Percentiles rank a stretch among this genome's conserved stretches.
Conservation (phyloP, 148 eudicot species). For the Pharnaceum exiguum region DNA sequence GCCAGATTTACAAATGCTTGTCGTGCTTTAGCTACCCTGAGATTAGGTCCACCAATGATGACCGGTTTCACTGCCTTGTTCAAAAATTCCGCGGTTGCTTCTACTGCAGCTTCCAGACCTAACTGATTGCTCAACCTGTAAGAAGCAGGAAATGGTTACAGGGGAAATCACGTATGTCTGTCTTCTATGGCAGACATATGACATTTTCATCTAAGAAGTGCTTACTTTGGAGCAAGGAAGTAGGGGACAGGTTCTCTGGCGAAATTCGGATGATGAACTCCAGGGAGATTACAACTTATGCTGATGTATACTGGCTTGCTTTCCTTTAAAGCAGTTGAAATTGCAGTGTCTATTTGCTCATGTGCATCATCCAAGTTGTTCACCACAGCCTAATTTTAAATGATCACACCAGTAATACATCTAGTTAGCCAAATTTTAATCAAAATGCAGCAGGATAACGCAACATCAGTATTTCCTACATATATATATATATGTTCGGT, state of each 20-base stretch:
- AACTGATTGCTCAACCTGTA: conserved; percentile 65
- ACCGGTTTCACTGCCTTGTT: conserved; percentile 86
- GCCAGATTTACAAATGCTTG: conserved; percentile 62
- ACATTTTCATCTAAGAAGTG: not conserved
- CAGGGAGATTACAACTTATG: conserved; percentile 74
- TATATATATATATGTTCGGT: no score
- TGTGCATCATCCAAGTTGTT: conserved; percentile 81
- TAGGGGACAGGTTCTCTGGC: conserved; percentile 66
- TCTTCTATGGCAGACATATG: not conserved
- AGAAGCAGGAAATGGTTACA: not conserved
- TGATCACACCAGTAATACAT: not conserved
- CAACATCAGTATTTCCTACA: no score
- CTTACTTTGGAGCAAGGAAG: conserved; percentile 65
- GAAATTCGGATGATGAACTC: conserved; percentile 64
- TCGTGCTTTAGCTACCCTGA: conserved; percentile 62
- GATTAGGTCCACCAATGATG: conserved; percentile 63
- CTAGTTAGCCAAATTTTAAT: not conserved
- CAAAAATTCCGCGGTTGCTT: conserved; percentile 58
- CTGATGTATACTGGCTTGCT: conserved; percentile 79
- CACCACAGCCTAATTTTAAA: conserved; percentile 49
- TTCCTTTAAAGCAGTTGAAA: conserved; percentile 80
- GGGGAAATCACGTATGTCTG: no score
- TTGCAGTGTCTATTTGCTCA: conserved; percentile 71
- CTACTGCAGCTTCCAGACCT: conserved; percentile 76
- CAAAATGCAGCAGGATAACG: no score